Evolutionary conservation across 331 rosid genomes (phyloP).

Genomic region (Saraca asoca): DNA sequence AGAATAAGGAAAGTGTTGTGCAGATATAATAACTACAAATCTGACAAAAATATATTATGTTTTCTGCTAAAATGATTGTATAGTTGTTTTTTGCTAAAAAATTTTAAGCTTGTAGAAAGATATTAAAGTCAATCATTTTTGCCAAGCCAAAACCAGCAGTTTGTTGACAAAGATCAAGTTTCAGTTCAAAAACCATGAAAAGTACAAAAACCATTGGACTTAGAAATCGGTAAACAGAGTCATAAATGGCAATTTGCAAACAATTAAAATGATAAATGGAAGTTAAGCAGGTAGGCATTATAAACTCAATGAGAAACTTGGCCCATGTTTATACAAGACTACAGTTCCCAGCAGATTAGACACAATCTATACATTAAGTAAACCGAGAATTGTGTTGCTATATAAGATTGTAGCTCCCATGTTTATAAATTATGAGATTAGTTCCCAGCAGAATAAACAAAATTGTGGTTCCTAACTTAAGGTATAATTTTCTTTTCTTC

Average conservation of each 20-base stretch:
- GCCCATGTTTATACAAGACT: background rate
- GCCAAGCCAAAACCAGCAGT: background rate
- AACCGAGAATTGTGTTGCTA: too few relatives aligned
- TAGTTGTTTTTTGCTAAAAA: too few relatives aligned
- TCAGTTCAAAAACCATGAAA: too few relatives aligned
- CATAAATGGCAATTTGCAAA: background rate
- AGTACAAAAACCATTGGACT: background rate
- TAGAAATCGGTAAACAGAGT: background rate
- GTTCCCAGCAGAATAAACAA: too few relatives aligned
- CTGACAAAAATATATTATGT: too few relatives aligned
- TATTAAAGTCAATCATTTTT: background rate
- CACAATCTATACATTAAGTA: background rate
- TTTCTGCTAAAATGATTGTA: too few relatives aligned
- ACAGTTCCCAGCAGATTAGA: background rate
- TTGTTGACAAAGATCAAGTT: background rate
- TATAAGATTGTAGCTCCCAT: too few relatives aligned
- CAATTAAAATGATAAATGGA: constrained; percentile 1
- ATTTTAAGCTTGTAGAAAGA: too few relatives aligned
- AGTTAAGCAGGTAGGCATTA: background rate
- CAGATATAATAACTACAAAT: too few relatives aligned
- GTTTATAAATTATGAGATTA: too few relatives aligned
- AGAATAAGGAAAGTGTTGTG: too few relatives aligned
- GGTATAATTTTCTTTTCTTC: background rate
- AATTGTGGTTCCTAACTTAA: too few relatives aligned
- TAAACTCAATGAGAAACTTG: background rate